Conservation (phyloP, 73 alveolate genomes). For the Breviolum minutum region DNA sequence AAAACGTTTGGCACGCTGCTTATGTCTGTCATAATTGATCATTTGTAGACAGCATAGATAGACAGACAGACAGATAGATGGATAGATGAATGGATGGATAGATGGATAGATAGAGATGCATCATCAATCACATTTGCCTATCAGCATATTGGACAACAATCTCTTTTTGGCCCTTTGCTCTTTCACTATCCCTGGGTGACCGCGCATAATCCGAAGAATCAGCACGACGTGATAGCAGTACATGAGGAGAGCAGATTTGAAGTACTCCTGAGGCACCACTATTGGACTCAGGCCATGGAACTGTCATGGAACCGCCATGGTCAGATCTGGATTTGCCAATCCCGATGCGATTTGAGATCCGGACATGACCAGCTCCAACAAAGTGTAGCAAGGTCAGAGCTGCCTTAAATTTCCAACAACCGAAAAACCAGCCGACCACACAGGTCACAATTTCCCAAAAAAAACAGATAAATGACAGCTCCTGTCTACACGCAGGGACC, state of each 20-base stretch:
- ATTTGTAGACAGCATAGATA: too few species aligned
- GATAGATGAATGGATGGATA: too few species aligned
- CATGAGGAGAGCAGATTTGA: slow-evolving; percentile 92
- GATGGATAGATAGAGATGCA: too few species aligned
- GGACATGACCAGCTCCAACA: slow-evolving; percentile 68
- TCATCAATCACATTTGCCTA: too few species aligned
- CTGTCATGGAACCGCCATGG: neutral
- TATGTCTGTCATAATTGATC: too few species aligned
- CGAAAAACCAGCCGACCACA: neutral
- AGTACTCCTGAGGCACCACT: slow-evolving; percentile 43
- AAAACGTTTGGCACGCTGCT: too few species aligned
- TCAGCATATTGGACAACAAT: neutral
- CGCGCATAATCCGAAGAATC: slow-evolving; percentile 42
- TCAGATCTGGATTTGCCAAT: neutral
- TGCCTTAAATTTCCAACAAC: neutral
- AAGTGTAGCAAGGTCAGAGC: slow-evolving; percentile 85
- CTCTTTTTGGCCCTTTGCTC: neutral
- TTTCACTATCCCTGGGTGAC: neutral
- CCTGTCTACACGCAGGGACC: neutral
- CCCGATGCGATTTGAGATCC: neutral
- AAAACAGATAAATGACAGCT: neutral
- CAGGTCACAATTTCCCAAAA: too few species aligned
- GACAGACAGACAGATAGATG: too few species aligned
- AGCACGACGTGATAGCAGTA: slow-evolving; percentile 89
- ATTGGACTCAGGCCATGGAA: neutral